Percentiles rank a stretch among this genome's conserved stretches.
Conservation (phyloP, 1,139 yeast species). For the Candida pseudocylindracea region DNA sequence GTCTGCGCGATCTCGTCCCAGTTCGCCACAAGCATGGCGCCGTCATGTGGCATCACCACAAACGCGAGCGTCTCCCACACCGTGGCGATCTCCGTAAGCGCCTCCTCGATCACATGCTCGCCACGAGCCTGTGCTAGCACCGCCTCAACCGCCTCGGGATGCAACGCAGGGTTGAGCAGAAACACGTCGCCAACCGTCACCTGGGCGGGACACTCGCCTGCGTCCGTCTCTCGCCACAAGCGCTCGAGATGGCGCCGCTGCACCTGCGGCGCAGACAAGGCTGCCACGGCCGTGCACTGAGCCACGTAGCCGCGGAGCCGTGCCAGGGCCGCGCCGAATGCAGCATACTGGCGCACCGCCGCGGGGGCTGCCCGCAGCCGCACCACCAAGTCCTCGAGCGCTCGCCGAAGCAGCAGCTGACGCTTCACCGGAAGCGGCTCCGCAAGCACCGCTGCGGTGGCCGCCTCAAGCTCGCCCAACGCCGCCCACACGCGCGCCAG, state of each 20-base stretch:
- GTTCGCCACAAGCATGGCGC: conserved; percentile 34
- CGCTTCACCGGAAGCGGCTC: too few species aligned
- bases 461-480: too few species aligned
- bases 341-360: too few species aligned
- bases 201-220: not conserved
- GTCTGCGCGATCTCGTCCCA: conserved; percentile 47
- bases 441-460: too few species aligned
- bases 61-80: conserved; percentile 28
- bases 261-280: not conserved
- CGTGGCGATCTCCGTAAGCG: conserved; percentile 20
- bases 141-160: conserved; percentile 23
- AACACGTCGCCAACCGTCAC: conserved; percentile 39
- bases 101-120: conserved; percentile 44
- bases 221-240: not conserved
- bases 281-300: not conserved
- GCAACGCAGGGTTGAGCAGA: conserved; percentile 23
- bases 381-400: too few species aligned
- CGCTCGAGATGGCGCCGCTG: not conserved
- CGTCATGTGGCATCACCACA: conserved; percentile 31
- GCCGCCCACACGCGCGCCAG: too few species aligned
- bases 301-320: too few species aligned
- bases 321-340: too few species aligned
- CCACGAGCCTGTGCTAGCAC: conserved; percentile 47
- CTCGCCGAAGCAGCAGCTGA: too few species aligned
- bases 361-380: too few species aligned